Evolutionary conservation across 1,139 yeast genomes (phyloP).

Genomic region (Yamadazyma diddensiae): DNA sequence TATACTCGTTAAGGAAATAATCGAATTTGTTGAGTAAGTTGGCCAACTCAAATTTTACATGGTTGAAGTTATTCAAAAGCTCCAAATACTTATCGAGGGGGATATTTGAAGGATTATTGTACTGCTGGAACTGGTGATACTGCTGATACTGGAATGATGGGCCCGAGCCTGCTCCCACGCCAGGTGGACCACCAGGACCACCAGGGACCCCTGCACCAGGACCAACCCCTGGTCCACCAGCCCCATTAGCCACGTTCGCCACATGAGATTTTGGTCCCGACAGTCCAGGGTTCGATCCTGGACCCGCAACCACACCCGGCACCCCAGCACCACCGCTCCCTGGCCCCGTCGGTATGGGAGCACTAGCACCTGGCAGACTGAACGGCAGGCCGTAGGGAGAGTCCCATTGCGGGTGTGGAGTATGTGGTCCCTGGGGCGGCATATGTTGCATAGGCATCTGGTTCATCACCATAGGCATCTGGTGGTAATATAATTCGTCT

Average conservation of each 20-base stretch:
- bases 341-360: background rate
- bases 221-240: background rate
- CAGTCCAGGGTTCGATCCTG: too few species aligned
- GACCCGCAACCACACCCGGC: conserved; percentile 6
- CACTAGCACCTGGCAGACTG: background rate
- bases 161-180: conserved; percentile 2
- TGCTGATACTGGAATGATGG: conserved; percentile 7
- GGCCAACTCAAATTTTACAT: conserved; percentile 15
- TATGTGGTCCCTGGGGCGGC: conserved; percentile 11
- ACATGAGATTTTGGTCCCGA: background rate
- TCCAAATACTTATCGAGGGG: conserved; percentile 13
- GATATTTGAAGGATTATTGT: conserved; percentile 5
- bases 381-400: background rate
- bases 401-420: background rate
- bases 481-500: conserved; percentile 3
- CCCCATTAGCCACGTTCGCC: too few species aligned
- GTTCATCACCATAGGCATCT: background rate
- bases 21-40: conserved; percentile 16
- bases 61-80: conserved; percentile 14
- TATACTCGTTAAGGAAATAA: conserved; percentile 15
- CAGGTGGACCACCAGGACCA: conserved; percentile 2
- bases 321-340: conserved; percentile 1
- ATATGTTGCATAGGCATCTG: background rate
- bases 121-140: conserved; percentile 6
- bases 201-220: conserved; percentile 5